Evolutionary conservation across 441 rosid genomes (phyloP).

Genomic region (Pelargonium fulgidum): DNA sequence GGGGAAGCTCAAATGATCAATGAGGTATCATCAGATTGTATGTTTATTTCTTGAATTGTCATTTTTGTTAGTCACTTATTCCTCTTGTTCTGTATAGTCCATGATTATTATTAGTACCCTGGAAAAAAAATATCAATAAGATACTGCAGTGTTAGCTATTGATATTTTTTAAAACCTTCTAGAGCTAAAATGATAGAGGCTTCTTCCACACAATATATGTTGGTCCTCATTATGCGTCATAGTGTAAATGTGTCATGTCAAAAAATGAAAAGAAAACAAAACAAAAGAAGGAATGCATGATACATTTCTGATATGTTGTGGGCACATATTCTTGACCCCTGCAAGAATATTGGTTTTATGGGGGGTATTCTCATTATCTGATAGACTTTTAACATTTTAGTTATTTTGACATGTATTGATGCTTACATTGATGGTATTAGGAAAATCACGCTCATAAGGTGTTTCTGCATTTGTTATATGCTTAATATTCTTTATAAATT

Average conservation of each 20-base stretch:
- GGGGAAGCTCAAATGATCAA: constrained; percentile 90
- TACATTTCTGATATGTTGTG: not conserved
- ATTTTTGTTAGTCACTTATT: not conserved
- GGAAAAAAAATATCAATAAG: not conserved
- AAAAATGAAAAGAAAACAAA: not conserved
- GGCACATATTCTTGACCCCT: not conserved
- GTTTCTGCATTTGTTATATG: not conserved
- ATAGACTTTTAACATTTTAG: not conserved
- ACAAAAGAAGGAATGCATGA: not conserved
- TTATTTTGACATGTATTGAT: not conserved
- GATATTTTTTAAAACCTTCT: not conserved
- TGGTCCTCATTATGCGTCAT: not conserved
- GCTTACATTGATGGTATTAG: not conserved
- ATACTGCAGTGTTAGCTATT: not conserved
- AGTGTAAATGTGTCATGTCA: not conserved
- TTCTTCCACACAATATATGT: constrained; percentile 1
- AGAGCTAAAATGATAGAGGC: not conserved
- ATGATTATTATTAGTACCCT: not conserved
- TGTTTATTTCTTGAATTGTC: not conserved
- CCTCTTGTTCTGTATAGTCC: not conserved
- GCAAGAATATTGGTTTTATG: not conserved
- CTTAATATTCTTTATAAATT: not conserved
- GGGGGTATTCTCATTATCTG: not conserved
- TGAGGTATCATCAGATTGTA: constrained; percentile 50
- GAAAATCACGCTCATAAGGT: not conserved